Percentiles rank a stretch among this genome's conserved stretches.
Evolutionary conservation across 2,329 filamentous ascomycete genomes (phyloP).

Genomic region (Colletotrichum sp.): DNA sequence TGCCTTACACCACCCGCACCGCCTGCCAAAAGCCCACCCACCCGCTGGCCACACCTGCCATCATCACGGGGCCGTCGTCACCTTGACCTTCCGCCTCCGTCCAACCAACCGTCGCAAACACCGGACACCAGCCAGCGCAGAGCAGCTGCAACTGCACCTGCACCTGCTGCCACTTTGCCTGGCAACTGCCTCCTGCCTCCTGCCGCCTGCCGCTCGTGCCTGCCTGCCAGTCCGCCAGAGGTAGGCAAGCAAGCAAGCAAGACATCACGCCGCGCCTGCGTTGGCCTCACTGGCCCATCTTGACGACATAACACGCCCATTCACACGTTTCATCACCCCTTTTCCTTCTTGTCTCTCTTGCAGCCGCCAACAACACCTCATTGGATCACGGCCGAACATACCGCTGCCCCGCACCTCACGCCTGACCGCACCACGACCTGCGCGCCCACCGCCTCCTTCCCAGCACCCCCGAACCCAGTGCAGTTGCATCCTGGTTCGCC

Average conservation of each 20-base stretch:
- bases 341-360: not conserved
- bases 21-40: not conserved
- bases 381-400: not conserved
- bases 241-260: not conserved
- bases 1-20: not conserved
- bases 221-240: not conserved
- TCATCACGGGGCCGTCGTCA: not conserved
- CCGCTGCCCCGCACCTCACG: slow-evolving; percentile 6
- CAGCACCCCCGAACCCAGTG: not conserved
- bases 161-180: not conserved
- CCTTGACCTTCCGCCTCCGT: not conserved
- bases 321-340: not conserved
- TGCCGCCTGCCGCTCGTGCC: not conserved
- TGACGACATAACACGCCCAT: not conserved
- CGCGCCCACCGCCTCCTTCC: not conserved
- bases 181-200: not conserved
- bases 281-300: not conserved
- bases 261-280: not conserved
- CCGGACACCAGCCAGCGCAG: not conserved
- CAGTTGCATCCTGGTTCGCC: not conserved
- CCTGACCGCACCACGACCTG: not conserved
- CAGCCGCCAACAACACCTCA: not conserved
- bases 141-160: not conserved
- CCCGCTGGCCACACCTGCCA: slow-evolving; percentile 6
- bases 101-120: not conserved